phyloP scores from a whole-genome alignment of 805 yeast species.

The Millerago galiae region DNA sequence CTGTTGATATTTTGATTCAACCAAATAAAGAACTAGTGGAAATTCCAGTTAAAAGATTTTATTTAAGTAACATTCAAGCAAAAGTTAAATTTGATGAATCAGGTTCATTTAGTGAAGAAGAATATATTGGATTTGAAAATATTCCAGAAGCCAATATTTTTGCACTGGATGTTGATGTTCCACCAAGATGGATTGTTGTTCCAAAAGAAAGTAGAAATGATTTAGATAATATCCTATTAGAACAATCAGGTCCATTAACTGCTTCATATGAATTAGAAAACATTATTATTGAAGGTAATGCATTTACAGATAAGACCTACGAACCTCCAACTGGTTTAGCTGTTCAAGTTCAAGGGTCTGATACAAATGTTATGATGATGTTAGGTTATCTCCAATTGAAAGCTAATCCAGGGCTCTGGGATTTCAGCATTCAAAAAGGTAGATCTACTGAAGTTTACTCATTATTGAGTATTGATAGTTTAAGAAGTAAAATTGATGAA shows the following conservation, averaged over 20 bases:
- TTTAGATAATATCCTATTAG: slow-evolving; percentile 54
- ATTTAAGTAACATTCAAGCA: slow-evolving; percentile 38
- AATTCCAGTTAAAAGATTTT: slow-evolving; percentile 52
- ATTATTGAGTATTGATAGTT: slow-evolving; percentile 29
- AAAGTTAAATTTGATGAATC: slow-evolving; percentile 23
- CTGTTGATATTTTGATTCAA: slow-evolving; percentile 46
- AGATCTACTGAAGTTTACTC: slow-evolving; percentile 36
- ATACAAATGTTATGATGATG: slow-evolving; percentile 70
- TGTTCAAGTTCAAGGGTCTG: slow-evolving; percentile 29
- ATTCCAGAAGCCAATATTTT: slow-evolving; percentile 50
- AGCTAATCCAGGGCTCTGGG: slow-evolving; percentile 67
- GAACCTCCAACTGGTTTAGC: slow-evolving; percentile 18
- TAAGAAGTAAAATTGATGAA: neutral
- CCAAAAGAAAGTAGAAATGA: slow-evolving; percentile 49
- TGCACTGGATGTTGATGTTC: slow-evolving; percentile 51
- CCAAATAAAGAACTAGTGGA: slow-evolving; percentile 44
- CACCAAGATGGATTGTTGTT: slow-evolving; percentile 61
- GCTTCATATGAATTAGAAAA: slow-evolving; percentile 47
- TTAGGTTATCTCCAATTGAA: slow-evolving; percentile 80
- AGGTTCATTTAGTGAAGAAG: slow-evolving; percentile 23
- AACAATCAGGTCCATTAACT: slow-evolving; percentile 26
- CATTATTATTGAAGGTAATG: slow-evolving; percentile 67
- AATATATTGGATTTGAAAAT: slow-evolving; percentile 31
- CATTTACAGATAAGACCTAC: slow-evolving; percentile 34
- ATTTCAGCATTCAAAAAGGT: slow-evolving; percentile 39